Evolutionary conservation across 2,329 filamentous ascomycete genomes (phyloP).

Genomic region (Monosporascus sp.): DNA sequence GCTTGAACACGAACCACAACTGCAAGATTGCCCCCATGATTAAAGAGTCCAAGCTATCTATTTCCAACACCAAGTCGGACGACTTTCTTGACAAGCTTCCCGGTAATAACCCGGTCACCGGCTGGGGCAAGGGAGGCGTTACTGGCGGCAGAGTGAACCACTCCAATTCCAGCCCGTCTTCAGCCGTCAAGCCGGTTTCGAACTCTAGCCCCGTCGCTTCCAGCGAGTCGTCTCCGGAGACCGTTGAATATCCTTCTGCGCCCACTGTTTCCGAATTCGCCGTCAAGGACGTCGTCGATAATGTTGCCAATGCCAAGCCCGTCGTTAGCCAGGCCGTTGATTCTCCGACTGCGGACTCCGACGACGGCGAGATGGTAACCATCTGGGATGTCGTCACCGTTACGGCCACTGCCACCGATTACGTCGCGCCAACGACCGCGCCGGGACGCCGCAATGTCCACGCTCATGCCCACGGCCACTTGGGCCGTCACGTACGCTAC

Average conservation of each 20-base stretch:
- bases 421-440: slow-evolving; percentile 12
- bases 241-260: slow-evolving; percentile 9
- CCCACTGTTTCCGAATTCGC: slow-evolving; percentile 21
- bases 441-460: slow-evolving; percentile 13
- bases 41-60: slow-evolving; percentile 27
- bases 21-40: slow-evolving; percentile 48
- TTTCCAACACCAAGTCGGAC: slow-evolving; percentile 32
- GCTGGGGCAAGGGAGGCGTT: slow-evolving; percentile 41
- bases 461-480: slow-evolving; percentile 19
- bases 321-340: slow-evolving; percentile 2
- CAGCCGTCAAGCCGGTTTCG: background rate
- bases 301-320: slow-evolving; percentile 8
- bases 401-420: slow-evolving; percentile 25
- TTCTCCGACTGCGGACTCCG: slow-evolving; percentile 15
- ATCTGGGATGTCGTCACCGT: slow-evolving; percentile 43
- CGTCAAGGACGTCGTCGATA: slow-evolving; percentile 30
- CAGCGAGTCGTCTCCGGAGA: background rate
- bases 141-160: slow-evolving; percentile 6
- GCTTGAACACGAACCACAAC: slow-evolving; percentile 41
- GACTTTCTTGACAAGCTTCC: slow-evolving; percentile 41
- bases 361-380: slow-evolving; percentile 28
- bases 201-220: background rate
- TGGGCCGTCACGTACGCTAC: slow-evolving; percentile 16
- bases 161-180: slow-evolving; percentile 5
- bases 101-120: slow-evolving; percentile 49